These are phyloP conservation scores for Rhodamnia argentea DNA, from an alignment of 345 rosid species.

Conservation along the genomic window DNA sequence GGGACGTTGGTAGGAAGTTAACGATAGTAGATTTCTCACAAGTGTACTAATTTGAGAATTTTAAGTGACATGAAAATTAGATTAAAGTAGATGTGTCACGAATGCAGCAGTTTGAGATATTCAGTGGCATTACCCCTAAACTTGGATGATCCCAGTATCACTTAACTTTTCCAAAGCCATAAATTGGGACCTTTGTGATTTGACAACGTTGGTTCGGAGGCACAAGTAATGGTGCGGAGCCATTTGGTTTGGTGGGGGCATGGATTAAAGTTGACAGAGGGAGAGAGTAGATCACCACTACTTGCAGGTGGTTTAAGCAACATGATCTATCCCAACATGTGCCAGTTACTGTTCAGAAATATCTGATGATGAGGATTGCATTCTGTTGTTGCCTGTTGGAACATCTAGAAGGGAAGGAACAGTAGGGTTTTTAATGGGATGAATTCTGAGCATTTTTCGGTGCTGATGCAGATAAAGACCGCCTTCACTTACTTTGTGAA, in stretches of 20 bases:
- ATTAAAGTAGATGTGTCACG: not conserved
- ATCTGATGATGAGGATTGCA: not conserved
- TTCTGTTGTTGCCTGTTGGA: not conserved
- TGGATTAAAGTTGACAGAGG: not conserved
- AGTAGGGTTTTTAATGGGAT: not conserved
- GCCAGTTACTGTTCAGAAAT: not conserved
- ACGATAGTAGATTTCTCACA: not conserved
- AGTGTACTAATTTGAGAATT: not conserved
- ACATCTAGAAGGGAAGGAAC: not conserved
- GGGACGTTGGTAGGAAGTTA: not conserved
- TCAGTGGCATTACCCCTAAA: not conserved
- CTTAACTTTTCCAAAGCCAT: not conserved
- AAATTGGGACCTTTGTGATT: not conserved
- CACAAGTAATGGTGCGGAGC: not conserved
- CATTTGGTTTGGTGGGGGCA: not conserved
- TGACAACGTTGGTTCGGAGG: not conserved
- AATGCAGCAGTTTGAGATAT: not conserved
- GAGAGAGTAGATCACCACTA: not conserved
- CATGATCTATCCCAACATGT: not conserved
- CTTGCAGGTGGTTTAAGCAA: not conserved
- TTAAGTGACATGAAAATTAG: not conserved
- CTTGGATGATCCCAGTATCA: not conserved
- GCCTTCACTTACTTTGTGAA: not conserved
- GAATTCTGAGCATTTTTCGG: not conserved
- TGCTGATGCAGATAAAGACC: not conserved